phyloP scores from a whole-genome alignment of 495 filamentous ascomycete genomes.

The Penicillium parvum region DNA sequence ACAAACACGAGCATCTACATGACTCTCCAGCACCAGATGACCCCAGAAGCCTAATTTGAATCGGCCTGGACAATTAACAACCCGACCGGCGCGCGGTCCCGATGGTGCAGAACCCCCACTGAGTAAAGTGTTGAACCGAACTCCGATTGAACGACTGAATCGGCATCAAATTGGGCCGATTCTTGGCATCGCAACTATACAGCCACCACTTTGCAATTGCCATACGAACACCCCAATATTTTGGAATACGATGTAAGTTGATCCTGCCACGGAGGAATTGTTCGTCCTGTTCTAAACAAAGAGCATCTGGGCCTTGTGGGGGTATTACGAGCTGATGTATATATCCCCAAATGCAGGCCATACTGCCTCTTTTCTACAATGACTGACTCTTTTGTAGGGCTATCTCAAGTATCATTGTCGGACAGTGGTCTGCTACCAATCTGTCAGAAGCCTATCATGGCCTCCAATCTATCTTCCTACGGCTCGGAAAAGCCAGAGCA shows the following conservation, averaged over 20 bases:
- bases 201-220: not conserved
- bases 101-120: not conserved
- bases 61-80: slow-evolving; percentile 3
- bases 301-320: not conserved
- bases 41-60: no score
- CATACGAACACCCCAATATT: no score
- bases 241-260: no score
- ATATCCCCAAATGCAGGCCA: not conserved
- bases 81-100: not conserved
- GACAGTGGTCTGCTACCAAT: not conserved
- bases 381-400: no score
- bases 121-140: slow-evolving; percentile 7
- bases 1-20: not conserved
- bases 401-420: no score
- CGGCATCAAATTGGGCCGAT: slow-evolving; percentile 14
- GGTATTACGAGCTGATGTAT: not conserved
- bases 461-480: slow-evolving; percentile 6
- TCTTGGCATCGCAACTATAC: slow-evolving; percentile 6
- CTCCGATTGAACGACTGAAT: slow-evolving; percentile 2
- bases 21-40: no score
- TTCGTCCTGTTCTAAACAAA: slow-evolving; percentile 5
- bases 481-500: slow-evolving; percentile 8
- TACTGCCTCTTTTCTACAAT: not conserved
- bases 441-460: not conserved
- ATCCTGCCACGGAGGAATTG: not conserved